Percentiles rank a stretch among this genome's conserved stretches.
Evolutionary conservation across 768 basidiomycete genomes (phyloP).

Genomic region (Collybiopsis luxurians): DNA sequence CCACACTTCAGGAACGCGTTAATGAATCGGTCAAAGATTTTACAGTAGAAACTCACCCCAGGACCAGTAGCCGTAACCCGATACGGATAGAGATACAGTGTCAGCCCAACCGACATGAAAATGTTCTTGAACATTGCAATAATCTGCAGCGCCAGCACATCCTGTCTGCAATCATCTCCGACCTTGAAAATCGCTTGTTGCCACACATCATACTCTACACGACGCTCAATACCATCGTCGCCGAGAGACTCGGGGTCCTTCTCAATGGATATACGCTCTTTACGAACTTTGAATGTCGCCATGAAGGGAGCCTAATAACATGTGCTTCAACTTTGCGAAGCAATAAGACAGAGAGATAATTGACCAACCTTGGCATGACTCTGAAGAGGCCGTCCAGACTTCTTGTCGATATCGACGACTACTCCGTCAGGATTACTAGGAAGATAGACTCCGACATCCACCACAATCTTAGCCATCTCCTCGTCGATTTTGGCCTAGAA

Average conservation of each 20-base stretch:
- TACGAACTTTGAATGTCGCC: slow-evolving; percentile 98
- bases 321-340: no score
- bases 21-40: neutral
- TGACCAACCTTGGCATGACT: slow-evolving; percentile 90
- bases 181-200: slow-evolving; percentile 99
- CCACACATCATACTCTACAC: slow-evolving; percentile 83
- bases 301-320: slow-evolving; percentile 91
- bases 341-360: slow-evolving; percentile 5
- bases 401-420: slow-evolving; percentile 96
- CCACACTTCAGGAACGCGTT: slow-evolving; percentile 63
- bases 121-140: slow-evolving; percentile 99
- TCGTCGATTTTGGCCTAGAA: slow-evolving; percentile 95
- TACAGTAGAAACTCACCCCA: slow-evolving; percentile 75
- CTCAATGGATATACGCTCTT: slow-evolving; percentile 68
- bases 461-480: slow-evolving; percentile 94
- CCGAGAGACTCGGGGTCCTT: slow-evolving; percentile 73
- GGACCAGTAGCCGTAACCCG: slow-evolving; percentile 96
- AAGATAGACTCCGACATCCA: slow-evolving; percentile 94
- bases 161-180: slow-evolving; percentile 98
- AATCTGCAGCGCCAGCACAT: slow-evolving; percentile 93
- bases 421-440: slow-evolving; percentile 97
- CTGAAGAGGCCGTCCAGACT: slow-evolving; percentile 93
- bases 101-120: slow-evolving; percentile 84
- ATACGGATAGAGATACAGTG: slow-evolving; percentile 92
- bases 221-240: slow-evolving; percentile 57